Percentiles rank a stretch among this genome's conserved stretches.
These are phyloP conservation scores for Globisporangium spiculum DNA, from an alignment of 352 stramenopile genomes.

Conservation along the genomic window DNA sequence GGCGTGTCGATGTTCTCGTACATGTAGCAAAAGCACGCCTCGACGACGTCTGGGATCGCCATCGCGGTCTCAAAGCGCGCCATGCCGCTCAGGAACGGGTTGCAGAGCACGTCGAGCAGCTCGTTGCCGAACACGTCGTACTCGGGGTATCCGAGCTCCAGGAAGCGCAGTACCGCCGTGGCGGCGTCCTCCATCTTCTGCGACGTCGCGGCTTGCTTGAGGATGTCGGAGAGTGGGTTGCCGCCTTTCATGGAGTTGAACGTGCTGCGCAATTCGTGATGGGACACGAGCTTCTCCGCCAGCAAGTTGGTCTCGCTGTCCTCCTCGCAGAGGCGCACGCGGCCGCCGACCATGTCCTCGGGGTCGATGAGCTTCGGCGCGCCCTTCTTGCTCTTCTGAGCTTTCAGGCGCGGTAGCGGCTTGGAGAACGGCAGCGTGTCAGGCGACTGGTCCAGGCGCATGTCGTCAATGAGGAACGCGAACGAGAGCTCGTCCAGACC, in stretches of 20 bases:
- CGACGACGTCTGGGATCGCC: conserved; percentile 73
- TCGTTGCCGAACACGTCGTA: conserved; percentile 82
- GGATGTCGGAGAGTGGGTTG: conserved; percentile 71
- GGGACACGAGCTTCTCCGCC: conserved; percentile 70
- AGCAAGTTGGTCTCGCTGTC: conserved; percentile 65
- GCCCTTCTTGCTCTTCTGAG: conserved; percentile 47
- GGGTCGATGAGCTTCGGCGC: conserved; percentile 77
- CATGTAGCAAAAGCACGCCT: conserved; percentile 78
- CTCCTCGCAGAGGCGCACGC: conserved; percentile 64
- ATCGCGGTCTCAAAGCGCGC: conserved; percentile 82
- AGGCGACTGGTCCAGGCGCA: conserved; percentile 54
- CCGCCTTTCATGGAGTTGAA: conserved; percentile 75
- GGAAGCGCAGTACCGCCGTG: conserved; percentile 69
- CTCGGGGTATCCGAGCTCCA: conserved; percentile 82
- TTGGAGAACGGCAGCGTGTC: conserved; percentile 76
- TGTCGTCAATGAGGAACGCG: conserved; percentile 77
- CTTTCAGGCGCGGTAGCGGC: conserved; percentile 45
- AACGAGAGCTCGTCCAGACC: conserved; percentile 71
- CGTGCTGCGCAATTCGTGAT: conserved; percentile 65
- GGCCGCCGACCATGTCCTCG: conserved; percentile 77
- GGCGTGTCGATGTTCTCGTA: conserved; percentile 75
- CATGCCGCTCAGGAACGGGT: conserved; percentile 83
- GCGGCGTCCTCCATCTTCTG: conserved; percentile 72
- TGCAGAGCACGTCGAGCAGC: conserved; percentile 75
- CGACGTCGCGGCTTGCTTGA: conserved; percentile 52